Base-by-base conservation (phyloP, 2,329 filamentous ascomycete species). In the Dothistroma pini region DNA sequence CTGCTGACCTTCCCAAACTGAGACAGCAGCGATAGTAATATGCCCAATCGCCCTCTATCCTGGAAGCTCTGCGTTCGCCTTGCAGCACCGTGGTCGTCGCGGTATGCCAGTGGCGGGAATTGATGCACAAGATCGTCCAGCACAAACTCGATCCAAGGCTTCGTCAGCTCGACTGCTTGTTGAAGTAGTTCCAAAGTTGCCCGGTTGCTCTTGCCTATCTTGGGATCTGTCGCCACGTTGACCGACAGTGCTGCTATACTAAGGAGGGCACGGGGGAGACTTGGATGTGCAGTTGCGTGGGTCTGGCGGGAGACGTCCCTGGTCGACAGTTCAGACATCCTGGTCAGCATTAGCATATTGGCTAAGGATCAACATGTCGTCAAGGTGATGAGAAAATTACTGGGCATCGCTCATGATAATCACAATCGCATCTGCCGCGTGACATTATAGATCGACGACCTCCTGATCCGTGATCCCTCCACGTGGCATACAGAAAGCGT, bases 211-310 rank as follows among this genome's bases (percentile, higher is more conserved):
- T 32, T 56, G 6, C 50, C 21, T 10, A 58, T 31, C 11, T 61
- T 44, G 22, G 34, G 56, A 32, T 22, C 55, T 38, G 22, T 44
- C 6, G 54, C 16, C 11, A 54, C 56, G n/a, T 59, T 31, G 31
- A 61, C 16, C 1, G 58, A 21, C 4, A 64, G 59, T n/a, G 48
- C 49, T 51, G 48, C 48, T 32, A 51, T 44, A n/a, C 41, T 44
- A n/a, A 44, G 16, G 41, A 44, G 41, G 14, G 41, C 16, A 44
- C 41, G 16, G 4, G 41, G 41, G 4, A 44, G n/a, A 19, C 16
- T 19, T 19, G 14, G 16, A n/a, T 44, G 41, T 14, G 41, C 41
- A 44, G 4, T 19, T 14, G 14, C 16, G n/a, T 44, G 16, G 41
- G 14, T 44, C 14, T n/a, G 41, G 41, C 41, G 41, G n/a, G 41